Evolutionary conservation across 2,329 filamentous ascomycete species (phyloP).

Genomic region (Aspergillus pseudoglaucus): DNA sequence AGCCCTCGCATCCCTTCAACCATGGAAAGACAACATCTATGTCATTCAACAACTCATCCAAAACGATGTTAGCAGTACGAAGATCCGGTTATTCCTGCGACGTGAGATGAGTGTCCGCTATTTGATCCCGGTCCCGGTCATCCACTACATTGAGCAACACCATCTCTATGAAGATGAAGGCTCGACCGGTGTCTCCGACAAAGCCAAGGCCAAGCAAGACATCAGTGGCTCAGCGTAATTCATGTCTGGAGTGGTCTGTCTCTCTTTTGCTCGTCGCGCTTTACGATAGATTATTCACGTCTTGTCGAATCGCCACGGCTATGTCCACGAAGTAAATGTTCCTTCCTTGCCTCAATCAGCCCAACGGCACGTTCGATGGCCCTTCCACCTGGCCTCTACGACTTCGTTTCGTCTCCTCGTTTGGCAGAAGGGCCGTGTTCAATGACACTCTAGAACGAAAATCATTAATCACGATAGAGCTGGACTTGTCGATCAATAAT

Average conservation of each 20-base stretch:
- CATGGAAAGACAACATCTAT: slow-evolving; percentile 79
- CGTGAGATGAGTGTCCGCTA: slow-evolving; percentile 79
- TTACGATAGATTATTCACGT: neutral
- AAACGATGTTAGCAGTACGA: slow-evolving; percentile 74
- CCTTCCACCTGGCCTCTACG: no score
- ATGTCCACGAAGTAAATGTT: no score
- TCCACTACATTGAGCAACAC: slow-evolving; percentile 65
- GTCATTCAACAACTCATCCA: slow-evolving; percentile 84
- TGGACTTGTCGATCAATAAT: no score
- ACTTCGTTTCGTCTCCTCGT: no score
- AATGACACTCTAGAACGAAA: no score
- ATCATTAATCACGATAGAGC: no score
- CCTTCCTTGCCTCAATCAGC: no score
- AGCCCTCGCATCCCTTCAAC: slow-evolving; percentile 71
- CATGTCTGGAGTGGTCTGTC: neutral
- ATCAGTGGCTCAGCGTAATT: neutral
- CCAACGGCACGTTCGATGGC: no score
- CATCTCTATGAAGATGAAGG: slow-evolving; percentile 55
- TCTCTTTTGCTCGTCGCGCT: neutral
- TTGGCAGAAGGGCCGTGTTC: no score
- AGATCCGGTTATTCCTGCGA: slow-evolving; percentile 74
- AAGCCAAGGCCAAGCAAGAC: slow-evolving; percentile 22
- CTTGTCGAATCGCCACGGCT: neutral
- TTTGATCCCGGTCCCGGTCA: slow-evolving; percentile 65
- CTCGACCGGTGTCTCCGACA: slow-evolving; percentile 20